Evolutionary conservation across 148 eudicot genomes (phyloP), one percentile per base, ranked within the genome.

Genomic region (Tetragonia tetragonoides): DNA sequence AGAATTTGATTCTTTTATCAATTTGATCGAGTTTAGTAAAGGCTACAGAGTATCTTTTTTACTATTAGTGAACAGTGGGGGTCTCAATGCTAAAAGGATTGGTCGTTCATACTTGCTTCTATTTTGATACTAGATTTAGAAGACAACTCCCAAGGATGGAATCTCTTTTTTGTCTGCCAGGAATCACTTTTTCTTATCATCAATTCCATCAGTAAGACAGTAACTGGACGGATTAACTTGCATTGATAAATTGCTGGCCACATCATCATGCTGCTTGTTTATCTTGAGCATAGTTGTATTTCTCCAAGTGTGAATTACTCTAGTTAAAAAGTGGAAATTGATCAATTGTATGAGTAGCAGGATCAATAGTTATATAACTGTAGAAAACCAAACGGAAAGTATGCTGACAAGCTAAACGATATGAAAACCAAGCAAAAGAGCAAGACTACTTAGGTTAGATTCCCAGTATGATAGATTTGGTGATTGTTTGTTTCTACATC

Each of bases 1-100:
- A 34, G 85, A 75, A 83, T 83, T 82, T 38, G 79, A 79, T 83
- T 83, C 82, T 70, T 46, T 14, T 20, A 47, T 54, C 61, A 47
- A 75, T 53, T 74, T 64, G 81, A 66, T 62, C 49, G 14, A 75
- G 69, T 47, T 67, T 78, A 12, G 62, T 14, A 20, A 69, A 23
- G 11, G 34, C 34, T 28, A 28, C 34, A 28, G 49, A 74, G 81
- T 61, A 73, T 83, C 73, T 74, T 75, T 28, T 28, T 75, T 49
- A 67, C 70, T 54, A 38, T 60, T 77, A 73, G 28, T 66, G 74
- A 71, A 67, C 73, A 81, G 72, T 81, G 70, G 57, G 54, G 51
- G 44, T 77, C 42, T 72, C 72, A 60, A 54, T 38, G 57, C n/a
- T 77, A 54, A 67, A 66, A 80, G 72, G 40, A 65, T n/a, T 17